These are phyloP conservation scores for Eucalyptus polybractea DNA, from an alignment of 345 rosid species.

Conservation along the genomic window DNA sequence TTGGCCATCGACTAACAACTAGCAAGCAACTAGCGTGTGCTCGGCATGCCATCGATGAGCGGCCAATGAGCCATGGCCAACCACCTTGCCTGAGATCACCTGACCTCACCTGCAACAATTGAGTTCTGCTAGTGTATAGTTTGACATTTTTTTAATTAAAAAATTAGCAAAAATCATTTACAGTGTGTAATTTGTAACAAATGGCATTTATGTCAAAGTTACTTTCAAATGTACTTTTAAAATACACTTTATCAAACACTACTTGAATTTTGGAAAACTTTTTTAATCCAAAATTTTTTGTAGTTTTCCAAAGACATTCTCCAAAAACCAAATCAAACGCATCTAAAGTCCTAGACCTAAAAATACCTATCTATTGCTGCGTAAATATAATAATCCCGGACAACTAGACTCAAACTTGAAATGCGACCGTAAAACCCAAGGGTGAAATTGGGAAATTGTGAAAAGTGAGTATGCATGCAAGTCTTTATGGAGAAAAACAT, in stretches of 20 bases:
- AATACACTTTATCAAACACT: too few species aligned
- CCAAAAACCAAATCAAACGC: neutral
- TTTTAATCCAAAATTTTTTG: too few species aligned
- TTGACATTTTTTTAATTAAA: too few species aligned
- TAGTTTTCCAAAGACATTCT: neutral
- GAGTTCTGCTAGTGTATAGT: neutral
- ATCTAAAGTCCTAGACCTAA: neutral
- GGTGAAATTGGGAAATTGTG: neutral
- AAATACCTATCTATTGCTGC: neutral
- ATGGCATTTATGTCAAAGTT: too few species aligned
- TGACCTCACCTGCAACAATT: too few species aligned
- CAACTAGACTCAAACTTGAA: neutral
- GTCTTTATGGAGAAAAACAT: neutral
- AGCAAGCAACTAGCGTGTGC: neutral
- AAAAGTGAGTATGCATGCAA: neutral
- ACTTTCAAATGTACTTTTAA: too few species aligned
- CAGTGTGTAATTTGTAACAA: neutral
- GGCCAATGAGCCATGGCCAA: neutral
- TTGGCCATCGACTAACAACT: too few species aligned
- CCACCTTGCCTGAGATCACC: too few species aligned
- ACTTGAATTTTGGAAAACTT: neutral
- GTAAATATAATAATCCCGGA: neutral
- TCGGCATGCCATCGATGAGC: neutral
- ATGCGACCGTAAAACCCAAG: neutral
- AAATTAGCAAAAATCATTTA: neutral